phyloP scores from a whole-genome alignment of 2,329 filamentous ascomycete species.

The Epichloe sylvatica region DNA sequence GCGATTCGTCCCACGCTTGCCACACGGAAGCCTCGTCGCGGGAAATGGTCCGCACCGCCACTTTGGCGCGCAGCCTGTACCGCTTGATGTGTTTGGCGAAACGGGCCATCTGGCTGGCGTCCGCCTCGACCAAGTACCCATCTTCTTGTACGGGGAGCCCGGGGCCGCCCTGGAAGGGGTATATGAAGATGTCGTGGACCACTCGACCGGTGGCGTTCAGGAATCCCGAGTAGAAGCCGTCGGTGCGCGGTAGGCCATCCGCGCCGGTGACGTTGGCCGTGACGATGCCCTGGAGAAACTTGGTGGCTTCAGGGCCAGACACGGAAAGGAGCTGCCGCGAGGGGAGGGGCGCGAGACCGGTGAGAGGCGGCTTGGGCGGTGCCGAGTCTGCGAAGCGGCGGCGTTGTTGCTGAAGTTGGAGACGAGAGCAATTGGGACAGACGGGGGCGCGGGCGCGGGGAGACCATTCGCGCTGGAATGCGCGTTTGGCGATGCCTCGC shows the following conservation, averaged over 20 bases:
- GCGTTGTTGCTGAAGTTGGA: slow-evolving; percentile 12
- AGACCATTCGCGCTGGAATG: slow-evolving; percentile 17
- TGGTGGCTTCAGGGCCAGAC: slow-evolving; percentile 62
- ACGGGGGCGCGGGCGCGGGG: slow-evolving; percentile 8
- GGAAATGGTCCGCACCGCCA: slow-evolving; percentile 53
- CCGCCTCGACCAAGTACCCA: slow-evolving; percentile 64
- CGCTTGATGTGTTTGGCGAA: slow-evolving; percentile 63
- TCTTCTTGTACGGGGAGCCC: slow-evolving; percentile 14
- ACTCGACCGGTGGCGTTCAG: slow-evolving; percentile 75
- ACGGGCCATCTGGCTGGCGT: slow-evolving; percentile 47
- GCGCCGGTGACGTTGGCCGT: slow-evolving; percentile 42
- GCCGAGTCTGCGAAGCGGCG: slow-evolving; percentile 18
- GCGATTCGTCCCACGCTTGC: slow-evolving; percentile 55
- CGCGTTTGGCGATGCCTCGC: neutral
- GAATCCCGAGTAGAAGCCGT: slow-evolving; percentile 68
- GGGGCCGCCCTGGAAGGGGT: slow-evolving; percentile 36
- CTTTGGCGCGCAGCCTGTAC: slow-evolving; percentile 74
- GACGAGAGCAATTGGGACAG: slow-evolving; percentile 8
- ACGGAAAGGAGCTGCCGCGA: slow-evolving; percentile 69
- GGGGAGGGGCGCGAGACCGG: slow-evolving; percentile 44
- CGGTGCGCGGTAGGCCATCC: slow-evolving; percentile 21
- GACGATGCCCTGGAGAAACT: slow-evolving; percentile 78
- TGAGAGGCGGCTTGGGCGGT: slow-evolving; percentile 28
- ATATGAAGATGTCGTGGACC: slow-evolving; percentile 81
- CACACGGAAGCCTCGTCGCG: slow-evolving; percentile 54